Evolutionary conservation across 2,329 filamentous ascomycete species (phyloP), one percentile per base, ranked within the genome.

Genomic region (Aspergillus puulaauensis): DNA sequence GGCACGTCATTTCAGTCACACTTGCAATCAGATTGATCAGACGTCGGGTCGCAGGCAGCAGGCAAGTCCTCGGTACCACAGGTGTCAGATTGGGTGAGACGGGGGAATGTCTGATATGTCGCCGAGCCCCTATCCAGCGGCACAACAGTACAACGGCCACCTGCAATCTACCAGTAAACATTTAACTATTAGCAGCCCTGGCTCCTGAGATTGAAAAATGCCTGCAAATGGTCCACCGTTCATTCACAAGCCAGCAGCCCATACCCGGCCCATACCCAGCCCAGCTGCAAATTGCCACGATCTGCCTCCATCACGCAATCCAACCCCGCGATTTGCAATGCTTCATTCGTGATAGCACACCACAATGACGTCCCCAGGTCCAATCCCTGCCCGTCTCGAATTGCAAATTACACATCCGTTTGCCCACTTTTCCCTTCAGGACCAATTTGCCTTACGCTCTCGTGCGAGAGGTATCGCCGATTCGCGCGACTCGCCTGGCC

Each of bases 281-380:
- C 9, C 9, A 31, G 8, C 9, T 31, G 27, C 27, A 31, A 31
- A 31, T 31, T 31, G 23, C 44, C 44, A 12, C 45, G 45, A 19
- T 48, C 45, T 15, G 27, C 15, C 37, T 19, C 17, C 53, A 71
- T 69, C 70, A 72, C 70, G 70, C 61, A 66, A 73, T 73, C 35
- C 41, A 58, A 61, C 69, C 69, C 70, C 70, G 68, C 68, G 61
- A 66, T 69, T 64, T 65, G 68, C 69, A 68, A 73, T 68, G 56
- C 14, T 17, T 8, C 31, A 41, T 24, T 27, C 47, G 47, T 46
- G 48, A 40, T 56, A 27, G 39, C 40, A 44, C 27, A 39, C 48
- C 47, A 33, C 27, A 40, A 56, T 56, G 27, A 48, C 54, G 54
- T 27, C 27, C 41, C 14, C 31, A n/a, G 23, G n/a, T 15, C 23